Base-by-base conservation (phyloP, 78 protist species). In the Dictyostelium purpureum region DNA sequence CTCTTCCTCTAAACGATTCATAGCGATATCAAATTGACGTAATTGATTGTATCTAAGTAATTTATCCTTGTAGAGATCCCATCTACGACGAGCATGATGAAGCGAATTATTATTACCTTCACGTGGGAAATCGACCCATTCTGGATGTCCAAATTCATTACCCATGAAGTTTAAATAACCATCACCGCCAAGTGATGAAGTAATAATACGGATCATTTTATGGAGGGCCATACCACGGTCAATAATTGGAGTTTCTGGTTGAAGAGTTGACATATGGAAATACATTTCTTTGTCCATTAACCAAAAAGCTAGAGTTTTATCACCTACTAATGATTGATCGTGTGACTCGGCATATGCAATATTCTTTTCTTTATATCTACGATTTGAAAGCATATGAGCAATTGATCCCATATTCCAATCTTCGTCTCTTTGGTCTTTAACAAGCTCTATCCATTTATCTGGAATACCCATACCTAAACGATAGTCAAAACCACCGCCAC, bases 91-190 rank as follows among this genome's bases (percentile, higher is more conserved):
- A 1, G 96, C 95, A 70, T 96, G 79, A 28, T 95, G 92, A 66
- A 49, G 89, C 82, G 94, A 80, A 59, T 94, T 90, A 37, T 91
- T 85, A 96, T 99, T 99, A 43, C 97, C 98, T 6, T 26, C 97
- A 24, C 98, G 77, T 43, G 99, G 99, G 61, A 99, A 97, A 78
- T 99, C 99, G 4, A 99, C 96, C 99, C 99, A 99, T 87, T 99
- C 99, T 31, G 99, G 99, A 78, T 99, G 99, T 21, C 99, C 99
- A 54, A 97, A 99, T 90, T 99, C 99, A 75, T 98, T 98, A 59
- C 99, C 99, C 95, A 97, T 96, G 74, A 99, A 98, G 65, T 73
- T 96, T 47, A 99, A 96, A 75, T 97, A 97, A 24, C 97, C 99
- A 63, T 98, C 98, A 21, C 98, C 99, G 18, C 97, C 99, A n/a